These are phyloP conservation scores for Prunus yedoensis DNA, from an alignment of 331 rosid species.

Conservation along the genomic window DNA sequence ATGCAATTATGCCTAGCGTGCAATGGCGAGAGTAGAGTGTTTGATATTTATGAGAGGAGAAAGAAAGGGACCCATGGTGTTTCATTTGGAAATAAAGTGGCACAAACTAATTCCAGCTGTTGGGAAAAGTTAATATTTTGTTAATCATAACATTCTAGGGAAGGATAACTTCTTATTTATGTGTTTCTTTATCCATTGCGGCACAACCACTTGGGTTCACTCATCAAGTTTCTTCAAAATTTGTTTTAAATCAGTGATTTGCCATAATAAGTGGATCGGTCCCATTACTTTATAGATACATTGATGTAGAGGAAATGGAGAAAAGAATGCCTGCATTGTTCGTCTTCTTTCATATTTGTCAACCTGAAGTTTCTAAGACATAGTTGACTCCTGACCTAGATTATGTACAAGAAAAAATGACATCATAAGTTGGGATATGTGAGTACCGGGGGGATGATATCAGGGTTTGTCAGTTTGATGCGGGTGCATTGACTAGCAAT, in stretches of 20 bases:
- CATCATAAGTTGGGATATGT: not conserved
- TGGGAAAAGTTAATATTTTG: not conserved
- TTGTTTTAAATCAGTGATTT: not conserved
- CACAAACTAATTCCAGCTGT: not conserved
- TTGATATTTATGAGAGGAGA: not conserved
- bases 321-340: not conserved
- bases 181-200: not conserved
- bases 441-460: not conserved
- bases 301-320: not conserved
- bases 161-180: not conserved
- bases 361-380: not conserved
- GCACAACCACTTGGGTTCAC: not conserved
- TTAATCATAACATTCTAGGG: not conserved
- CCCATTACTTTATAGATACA: not conserved
- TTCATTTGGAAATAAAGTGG: not conserved
- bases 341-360: not conserved
- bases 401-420: not conserved
- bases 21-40: not conserved
- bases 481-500: not conserved
- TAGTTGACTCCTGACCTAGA: not conserved
- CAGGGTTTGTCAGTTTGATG: not conserved
- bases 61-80: not conserved
- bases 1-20: not conserved
- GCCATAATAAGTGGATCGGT: not conserved
- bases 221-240: not conserved